Evolutionary conservation across 768 basidiomycete species (phyloP).

Genomic region (Jaapia argillacea): DNA sequence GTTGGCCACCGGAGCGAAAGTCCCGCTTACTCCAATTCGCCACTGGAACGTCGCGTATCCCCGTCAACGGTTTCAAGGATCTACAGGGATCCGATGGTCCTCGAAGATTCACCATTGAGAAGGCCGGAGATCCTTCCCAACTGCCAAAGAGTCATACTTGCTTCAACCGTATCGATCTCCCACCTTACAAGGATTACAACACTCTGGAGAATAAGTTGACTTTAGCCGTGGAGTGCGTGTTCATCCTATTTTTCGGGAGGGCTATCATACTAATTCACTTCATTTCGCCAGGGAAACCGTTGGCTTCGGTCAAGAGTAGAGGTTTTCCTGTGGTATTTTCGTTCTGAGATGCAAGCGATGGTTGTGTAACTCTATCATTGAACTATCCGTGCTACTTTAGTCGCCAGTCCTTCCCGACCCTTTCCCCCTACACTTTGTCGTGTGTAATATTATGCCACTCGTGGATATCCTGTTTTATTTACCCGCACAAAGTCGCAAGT

Average conservation of each 20-base stretch:
- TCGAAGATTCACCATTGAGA: constrained; percentile 95
- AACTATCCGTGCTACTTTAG: no score
- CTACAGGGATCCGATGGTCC: constrained; percentile 97
- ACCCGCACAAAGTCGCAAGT: no score
- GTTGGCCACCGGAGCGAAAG: constrained; percentile 98
- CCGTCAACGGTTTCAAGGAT: constrained; percentile 98
- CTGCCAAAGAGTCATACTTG: constrained; percentile 95
- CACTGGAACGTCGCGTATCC: constrained; percentile 93
- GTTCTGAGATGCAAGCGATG: no score
- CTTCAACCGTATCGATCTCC: constrained; percentile 94
- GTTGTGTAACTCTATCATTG: no score
- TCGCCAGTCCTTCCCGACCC: no score
- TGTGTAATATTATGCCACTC: no score
- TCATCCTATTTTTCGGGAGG: constrained; percentile 7
- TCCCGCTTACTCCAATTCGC: constrained; percentile 94
- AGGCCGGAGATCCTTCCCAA: constrained; percentile 93
- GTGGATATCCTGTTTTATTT: no score
- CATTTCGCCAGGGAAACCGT: constrained; percentile 64
- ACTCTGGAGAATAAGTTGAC: constrained; percentile 93
- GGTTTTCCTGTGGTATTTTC: no score
- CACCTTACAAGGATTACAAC: constrained; percentile 95
- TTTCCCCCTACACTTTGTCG: no score
- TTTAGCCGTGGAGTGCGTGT: constrained; percentile 81
- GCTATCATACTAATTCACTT: constrained; percentile 6
- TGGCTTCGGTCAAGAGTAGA: constrained; percentile 88